Evolutionary conservation across 345 rosid species (phyloP), one percentile per base, ranked within the genome.

Genomic region (Nephelium lappaceum): DNA sequence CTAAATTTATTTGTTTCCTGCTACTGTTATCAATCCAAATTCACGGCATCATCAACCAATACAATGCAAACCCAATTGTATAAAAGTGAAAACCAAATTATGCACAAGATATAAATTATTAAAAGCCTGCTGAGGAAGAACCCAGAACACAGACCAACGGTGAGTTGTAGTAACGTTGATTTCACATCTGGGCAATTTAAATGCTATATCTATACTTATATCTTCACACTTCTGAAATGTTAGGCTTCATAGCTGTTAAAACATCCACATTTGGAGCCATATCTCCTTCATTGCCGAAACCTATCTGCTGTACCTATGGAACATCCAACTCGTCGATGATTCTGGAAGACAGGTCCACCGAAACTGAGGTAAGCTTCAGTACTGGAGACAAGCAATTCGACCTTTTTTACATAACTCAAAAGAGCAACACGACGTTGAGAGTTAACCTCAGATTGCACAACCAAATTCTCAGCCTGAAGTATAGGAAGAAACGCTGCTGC

Each of bases 161-260:
- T 93, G 79, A 91, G 93, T 86, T 81, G 70, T 69, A 72, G 76
- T 57, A 66, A 84, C 67, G 23, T 38, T 5, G 53, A 31, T 73
- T n/a, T 77, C 63, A 12, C 45, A 69, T 75, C 49, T 78, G 62
- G 8, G 75, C 38, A 25, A 41, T 74, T 63, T 73, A 41, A 42
- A 36, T 67, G 19, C 51, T 57, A 49, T 41, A 47, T 75, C 6
- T 27, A 51, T 77, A 74, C 83, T 82, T 51, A 81, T 71, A 78
- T 41, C 45, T 67, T 39, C 14, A 47, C n/a, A 3, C 11, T 69
- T 66, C 72, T 55, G 38, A 73, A 51, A 21, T 83, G 6, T 84
- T 82, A 96, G 99, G 97, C 99, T 77, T 91, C 98, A 21, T 97
- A 96, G 70, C 85, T 96, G 79, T n/a, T 96, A 68, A 88, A 98